phyloP scores from a whole-genome alignment of 352 stramenopile genomes.

The Phytophthora capsici region DNA sequence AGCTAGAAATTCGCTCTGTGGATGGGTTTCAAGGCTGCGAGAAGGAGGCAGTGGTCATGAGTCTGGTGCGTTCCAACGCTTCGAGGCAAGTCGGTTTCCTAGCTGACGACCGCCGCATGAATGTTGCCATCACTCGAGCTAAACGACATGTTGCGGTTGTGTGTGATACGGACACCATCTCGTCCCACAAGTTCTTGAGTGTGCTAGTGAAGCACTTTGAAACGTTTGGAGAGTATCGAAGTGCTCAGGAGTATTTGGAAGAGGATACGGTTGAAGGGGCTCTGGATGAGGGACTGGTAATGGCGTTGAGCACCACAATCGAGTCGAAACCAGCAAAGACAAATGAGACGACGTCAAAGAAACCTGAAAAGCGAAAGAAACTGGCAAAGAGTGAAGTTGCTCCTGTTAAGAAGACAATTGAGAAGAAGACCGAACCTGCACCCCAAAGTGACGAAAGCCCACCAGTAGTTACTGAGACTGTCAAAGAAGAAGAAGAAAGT shows the following conservation, averaged over 20 bases:
- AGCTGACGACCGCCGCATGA: constrained; percentile 95
- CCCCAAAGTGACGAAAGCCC: constrained; percentile 3
- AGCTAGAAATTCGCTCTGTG: constrained; percentile 92
- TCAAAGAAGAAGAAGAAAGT: constrained; percentile 19
- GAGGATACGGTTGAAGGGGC: constrained; percentile 56
- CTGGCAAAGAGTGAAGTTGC: not conserved
- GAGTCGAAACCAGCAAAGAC: constrained; percentile 9
- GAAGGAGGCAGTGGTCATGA: constrained; percentile 98
- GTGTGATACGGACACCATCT: constrained; percentile 95
- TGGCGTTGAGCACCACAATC: constrained; percentile 3
- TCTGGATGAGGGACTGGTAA: constrained; percentile 24
- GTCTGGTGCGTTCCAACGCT: constrained; percentile 95
- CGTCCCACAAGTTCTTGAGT: constrained; percentile 90
- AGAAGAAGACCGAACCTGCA: constrained; percentile 3
- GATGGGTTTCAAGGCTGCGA: constrained; percentile 98
- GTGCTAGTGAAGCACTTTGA: constrained; percentile 93
- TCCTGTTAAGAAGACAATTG: not conserved
- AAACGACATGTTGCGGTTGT: constrained; percentile 96
- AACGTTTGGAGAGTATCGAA: constrained; percentile 91
- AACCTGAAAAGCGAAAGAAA: constrained; percentile 20
- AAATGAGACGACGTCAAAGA: constrained; percentile 17
- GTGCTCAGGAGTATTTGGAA: constrained; percentile 83
- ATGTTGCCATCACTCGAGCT: constrained; percentile 97
- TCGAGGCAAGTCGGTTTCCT: constrained; percentile 95
- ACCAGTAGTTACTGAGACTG: constrained; percentile 1